Base-by-base conservation (phyloP, 2,329 filamentous ascomycete genomes). In the Botrytis fabae region DNA sequence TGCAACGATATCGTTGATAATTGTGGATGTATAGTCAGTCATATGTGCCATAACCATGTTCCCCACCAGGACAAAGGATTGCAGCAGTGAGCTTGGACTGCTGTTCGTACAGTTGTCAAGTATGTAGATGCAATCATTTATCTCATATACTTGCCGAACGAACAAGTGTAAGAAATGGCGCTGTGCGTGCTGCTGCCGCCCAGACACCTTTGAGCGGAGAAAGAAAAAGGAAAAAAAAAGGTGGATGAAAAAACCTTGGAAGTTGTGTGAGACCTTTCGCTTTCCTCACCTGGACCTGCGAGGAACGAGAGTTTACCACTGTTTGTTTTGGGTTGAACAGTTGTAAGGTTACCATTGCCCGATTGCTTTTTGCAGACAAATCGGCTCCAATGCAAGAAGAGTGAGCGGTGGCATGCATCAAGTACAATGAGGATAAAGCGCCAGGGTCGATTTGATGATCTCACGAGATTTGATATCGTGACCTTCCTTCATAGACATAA, bases 41-140 rank as follows among this genome's bases (percentile, higher is more conserved):
- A 68, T 54, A 38, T 54, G 54, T 68, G 25, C 44, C 42, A 54
- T 65, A 57, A 40, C 32, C 46, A 54, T 68, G 18, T 68, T 40
- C 35, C 25, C 25, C 8, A 28, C n/a, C 38, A 54, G 16, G 46
- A 18, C 25, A 68, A 54, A 40, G 32, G 35, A 22, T 68, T 54
- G 64, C 42, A 66, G 40, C 32, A 40, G 64, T 16, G 46, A 66
- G 48, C 48, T 51, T 51, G 48, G 48, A 51, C 48, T 51, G 64
- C 46, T 54, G 32, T 35, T 66, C 32, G 64, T 25, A 38, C 22
- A n/a, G 22, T 54, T 32, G 18, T 18, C 12, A 64, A 28, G 28
- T 28, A 28, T 28, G 44, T 22, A 16, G 32, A 60, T 59, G 57
- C 25, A 32, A 48, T 64, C 42, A 46, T 63, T 38, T 20, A 44